Conservation (phyloP, 176 grass and related monocot genomes). For the Tillandsia fasciculata region DNA sequence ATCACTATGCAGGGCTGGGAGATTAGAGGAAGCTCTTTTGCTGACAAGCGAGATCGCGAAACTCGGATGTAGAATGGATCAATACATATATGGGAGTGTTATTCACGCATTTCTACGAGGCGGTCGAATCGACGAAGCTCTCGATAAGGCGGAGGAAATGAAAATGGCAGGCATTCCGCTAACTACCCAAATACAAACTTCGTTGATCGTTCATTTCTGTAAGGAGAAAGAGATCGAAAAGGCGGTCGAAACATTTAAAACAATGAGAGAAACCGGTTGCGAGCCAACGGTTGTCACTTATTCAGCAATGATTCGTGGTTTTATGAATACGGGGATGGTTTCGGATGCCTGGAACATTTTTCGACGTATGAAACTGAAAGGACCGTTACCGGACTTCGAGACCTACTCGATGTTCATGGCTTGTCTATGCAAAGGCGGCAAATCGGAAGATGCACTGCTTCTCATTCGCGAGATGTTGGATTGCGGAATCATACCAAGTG, state of each 20-base stretch:
- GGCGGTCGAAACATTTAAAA: constrained; percentile 50
- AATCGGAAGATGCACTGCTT: constrained; percentile 52
- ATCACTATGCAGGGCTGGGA: constrained; percentile 57
- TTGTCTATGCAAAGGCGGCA: constrained; percentile 64
- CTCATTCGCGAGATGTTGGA: constrained; percentile 64
- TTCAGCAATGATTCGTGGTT: constrained; percentile 65
- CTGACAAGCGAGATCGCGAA: constrained; percentile 38
- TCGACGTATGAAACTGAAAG: constrained; percentile 59
- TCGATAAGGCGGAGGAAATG: constrained; percentile 67
- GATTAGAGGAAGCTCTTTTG: constrained; percentile 46
- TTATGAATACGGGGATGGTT: constrained; percentile 70
- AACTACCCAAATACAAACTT: constrained; percentile 52
- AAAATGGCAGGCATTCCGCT: constrained; percentile 45
- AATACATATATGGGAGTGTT: constrained; percentile 67
- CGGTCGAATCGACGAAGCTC: constrained; percentile 40
- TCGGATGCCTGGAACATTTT: constrained; percentile 66
- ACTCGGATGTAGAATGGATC: constrained; percentile 42
- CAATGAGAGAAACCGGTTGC: constrained; percentile 53
- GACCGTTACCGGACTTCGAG: constrained; percentile 67
- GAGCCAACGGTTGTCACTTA: constrained; percentile 58
- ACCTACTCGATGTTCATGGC: constrained; percentile 84
- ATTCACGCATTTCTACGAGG: constrained; percentile 63
- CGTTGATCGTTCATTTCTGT: constrained; percentile 72
- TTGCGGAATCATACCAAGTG: constrained; percentile 57
- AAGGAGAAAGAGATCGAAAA: constrained; percentile 51